Conservation (phyloP, 2,329 filamentous ascomycete species). For the Lachnellula cervina region DNA sequence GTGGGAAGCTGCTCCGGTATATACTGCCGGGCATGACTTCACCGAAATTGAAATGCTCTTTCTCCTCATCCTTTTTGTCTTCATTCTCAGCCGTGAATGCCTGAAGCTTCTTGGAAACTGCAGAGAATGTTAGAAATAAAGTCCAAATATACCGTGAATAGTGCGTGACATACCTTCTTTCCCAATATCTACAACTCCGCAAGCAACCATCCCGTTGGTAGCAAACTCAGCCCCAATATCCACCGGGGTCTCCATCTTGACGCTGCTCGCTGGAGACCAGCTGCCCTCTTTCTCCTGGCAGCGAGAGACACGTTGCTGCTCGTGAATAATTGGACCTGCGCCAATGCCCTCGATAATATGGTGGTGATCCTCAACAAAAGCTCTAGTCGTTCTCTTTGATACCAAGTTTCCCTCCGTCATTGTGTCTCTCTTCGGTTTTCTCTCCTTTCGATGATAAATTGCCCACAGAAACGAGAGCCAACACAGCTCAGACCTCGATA, state of each 20-base stretch:
- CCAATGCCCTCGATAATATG: conserved; percentile 6
- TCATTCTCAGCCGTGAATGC: conserved; percentile 12
- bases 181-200: conserved; percentile 12
- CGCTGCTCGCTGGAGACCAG: conserved; percentile 2
- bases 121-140: conserved; percentile 8
- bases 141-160: neutral
- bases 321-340: neutral
- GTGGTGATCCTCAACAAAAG: conserved; percentile 15
- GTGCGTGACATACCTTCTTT: conserved; percentile 15
- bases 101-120: conserved; percentile 14
- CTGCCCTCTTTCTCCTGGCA: conserved; percentile 11
- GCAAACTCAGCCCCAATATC: conserved; percentile 15
- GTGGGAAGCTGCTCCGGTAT: conserved; percentile 79
- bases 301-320: conserved; percentile 2
- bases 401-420: conserved; percentile 14
- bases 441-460: neutral
- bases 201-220: conserved; percentile 11
- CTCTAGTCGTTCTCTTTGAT: conserved; percentile 21
- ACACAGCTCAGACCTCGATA: neutral
- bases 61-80: conserved; percentile 12
- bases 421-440: neutral
- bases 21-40: conserved; percentile 62
- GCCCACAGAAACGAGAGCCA: neutral
- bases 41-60: conserved; percentile 68
- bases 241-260: conserved; percentile 6